Conservation (phyloP, 2,329 filamentous ascomycete genomes). For the Colletotrichum gigasporum region DNA sequence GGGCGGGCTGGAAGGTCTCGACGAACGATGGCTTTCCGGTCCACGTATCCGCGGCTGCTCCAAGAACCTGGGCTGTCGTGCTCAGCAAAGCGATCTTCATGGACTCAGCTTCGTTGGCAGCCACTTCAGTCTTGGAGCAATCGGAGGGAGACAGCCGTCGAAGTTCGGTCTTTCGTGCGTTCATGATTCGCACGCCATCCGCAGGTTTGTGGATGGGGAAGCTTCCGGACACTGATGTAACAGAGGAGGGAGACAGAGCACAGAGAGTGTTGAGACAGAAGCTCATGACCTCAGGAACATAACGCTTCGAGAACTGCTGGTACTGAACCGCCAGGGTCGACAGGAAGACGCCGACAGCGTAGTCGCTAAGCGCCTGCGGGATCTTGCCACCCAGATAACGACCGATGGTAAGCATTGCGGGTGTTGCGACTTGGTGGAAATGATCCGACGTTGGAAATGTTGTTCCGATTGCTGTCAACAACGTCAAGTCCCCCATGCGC, state of each 20-base stretch:
- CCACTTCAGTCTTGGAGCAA: constrained; percentile 47
- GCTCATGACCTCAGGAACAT: constrained; percentile 87
- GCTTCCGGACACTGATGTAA: constrained; percentile 55
- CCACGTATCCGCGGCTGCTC: constrained; percentile 78
- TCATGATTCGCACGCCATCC: constrained; percentile 58
- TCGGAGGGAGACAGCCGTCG: constrained; percentile 70
- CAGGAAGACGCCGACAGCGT: constrained; percentile 81
- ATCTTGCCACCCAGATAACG: constrained; percentile 84
- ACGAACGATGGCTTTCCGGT: constrained; percentile 75
- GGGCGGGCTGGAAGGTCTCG: constrained; percentile 79
- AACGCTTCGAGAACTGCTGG: constrained; percentile 84
- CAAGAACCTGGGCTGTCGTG: constrained; percentile 72
- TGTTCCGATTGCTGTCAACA: constrained; percentile 84
- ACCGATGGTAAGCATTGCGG: constrained; percentile 84
- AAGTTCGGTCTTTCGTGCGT: constrained; percentile 49
- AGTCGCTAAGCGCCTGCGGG: constrained; percentile 71
- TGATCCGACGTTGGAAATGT: constrained; percentile 97
- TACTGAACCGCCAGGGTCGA: constrained; percentile 83
- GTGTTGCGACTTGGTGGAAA: constrained; percentile 94
- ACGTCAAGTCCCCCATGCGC: constrained; percentile 76
- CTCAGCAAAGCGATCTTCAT: constrained; percentile 68
- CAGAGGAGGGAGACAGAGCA: constrained; percentile 68
- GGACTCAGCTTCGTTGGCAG: constrained; percentile 36
- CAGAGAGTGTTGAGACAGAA: constrained; percentile 81
- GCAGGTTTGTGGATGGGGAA: constrained; percentile 71